Conservation (phyloP, 495 filamentous ascomycete genomes). For the Gamarada debralockiae region DNA sequence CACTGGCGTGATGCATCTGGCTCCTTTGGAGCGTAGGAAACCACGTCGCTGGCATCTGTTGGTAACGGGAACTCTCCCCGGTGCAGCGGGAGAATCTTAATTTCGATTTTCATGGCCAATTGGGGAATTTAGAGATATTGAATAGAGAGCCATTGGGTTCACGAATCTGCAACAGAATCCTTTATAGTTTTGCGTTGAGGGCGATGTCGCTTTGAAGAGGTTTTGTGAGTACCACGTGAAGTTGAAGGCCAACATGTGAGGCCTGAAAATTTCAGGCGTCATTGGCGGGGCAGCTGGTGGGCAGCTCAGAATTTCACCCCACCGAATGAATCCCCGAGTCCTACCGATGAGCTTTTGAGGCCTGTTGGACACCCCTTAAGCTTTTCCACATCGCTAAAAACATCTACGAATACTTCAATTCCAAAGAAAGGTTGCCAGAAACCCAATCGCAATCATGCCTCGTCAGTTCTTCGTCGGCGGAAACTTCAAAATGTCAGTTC, state of each 20-base stretch:
- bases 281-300: not conserved
- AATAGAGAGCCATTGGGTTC: not conserved
- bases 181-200: too few relatives aligned
- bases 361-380: not conserved
- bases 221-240: too few relatives aligned
- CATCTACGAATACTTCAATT: conserved; percentile 1
- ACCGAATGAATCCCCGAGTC: not conserved
- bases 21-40: not conserved
- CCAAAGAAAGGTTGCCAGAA: not conserved
- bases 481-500: conserved; percentile 96
- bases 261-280: too few relatives aligned
- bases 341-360: not conserved
- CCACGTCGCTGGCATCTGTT: not conserved
- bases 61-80: not conserved
- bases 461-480: conserved; percentile 99
- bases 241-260: not conserved
- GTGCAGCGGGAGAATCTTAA: too few relatives aligned
- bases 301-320: not conserved
- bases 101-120: too few relatives aligned
- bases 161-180: not conserved
- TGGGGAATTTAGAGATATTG: too few relatives aligned
- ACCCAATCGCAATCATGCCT: conserved; percentile 55
- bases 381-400: not conserved
- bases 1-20: conserved; percentile 6
- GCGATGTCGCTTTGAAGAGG: too few relatives aligned